Conservation (phyloP, 169 alveolate genomes). For the Perkinsus olseni region DNA sequence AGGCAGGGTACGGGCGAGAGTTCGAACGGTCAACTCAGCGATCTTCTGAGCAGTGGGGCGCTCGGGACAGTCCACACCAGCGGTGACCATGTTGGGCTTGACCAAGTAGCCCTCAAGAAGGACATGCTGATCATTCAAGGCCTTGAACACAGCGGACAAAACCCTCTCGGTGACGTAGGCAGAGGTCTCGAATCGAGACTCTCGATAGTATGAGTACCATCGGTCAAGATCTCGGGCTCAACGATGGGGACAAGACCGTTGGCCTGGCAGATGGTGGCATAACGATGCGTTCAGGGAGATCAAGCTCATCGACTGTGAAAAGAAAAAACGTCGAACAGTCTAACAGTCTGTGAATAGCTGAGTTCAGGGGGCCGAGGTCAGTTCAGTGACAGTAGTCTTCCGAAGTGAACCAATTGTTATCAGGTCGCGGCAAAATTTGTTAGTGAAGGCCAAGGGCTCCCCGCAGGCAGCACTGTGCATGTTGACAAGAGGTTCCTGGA, state of each 20-base stretch:
- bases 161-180: conserved; percentile 84
- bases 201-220: conserved; percentile 92
- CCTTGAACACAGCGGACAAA: conserved; percentile 85
- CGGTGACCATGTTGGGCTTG: conserved; percentile 98
- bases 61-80: conserved; percentile 84
- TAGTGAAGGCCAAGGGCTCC: conserved; percentile 11
- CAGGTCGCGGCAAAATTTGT: conserved; percentile 20
- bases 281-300: conserved; percentile 44
- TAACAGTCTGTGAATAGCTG: background rate
- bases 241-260: conserved; percentile 96
- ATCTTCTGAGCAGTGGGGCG: conserved; percentile 79
- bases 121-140: conserved; percentile 83
- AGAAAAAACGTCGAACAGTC: background rate
- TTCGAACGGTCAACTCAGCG: conserved; percentile 85
- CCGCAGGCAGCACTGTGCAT: conserved; percentile 65
- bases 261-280: conserved; percentile 95
- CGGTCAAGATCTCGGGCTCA: conserved; percentile 97
- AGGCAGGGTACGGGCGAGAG: conserved; percentile 87
- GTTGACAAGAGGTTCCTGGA: conserved; percentile 52
- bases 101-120: conserved; percentile 92
- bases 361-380: background rate
- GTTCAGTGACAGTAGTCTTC: background rate
- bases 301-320: background rate
- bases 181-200: no score
- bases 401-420: conserved; percentile 4